These are phyloP conservation scores for Lactifluus echinatus DNA, from an alignment of 768 basidiomycete species.

Conservation along the genomic window DNA sequence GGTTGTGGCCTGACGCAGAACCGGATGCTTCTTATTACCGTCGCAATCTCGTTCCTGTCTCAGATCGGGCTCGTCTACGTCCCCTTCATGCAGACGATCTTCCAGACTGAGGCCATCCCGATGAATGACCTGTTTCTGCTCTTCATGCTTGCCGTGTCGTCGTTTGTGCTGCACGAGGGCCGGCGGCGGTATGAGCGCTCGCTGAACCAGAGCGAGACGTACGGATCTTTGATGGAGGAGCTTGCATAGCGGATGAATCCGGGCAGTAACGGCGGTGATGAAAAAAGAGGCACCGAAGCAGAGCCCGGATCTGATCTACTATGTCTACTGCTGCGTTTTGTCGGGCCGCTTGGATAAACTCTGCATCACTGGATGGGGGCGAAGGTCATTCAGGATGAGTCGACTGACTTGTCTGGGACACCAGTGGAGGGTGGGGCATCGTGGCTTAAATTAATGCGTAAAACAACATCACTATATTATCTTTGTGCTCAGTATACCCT, in stretches of 20 bases:
- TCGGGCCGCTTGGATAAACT: too few relatives aligned
- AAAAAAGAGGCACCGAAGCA: too few relatives aligned
- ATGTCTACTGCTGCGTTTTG: too few relatives aligned
- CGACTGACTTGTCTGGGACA: too few relatives aligned
- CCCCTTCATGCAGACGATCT: slow-evolving; percentile 82
- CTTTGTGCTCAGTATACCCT: too few relatives aligned
- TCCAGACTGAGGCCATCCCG: slow-evolving; percentile 83
- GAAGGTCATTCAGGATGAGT: too few relatives aligned
- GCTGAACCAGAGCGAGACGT: slow-evolving; percentile 45
- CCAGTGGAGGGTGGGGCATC: too few relatives aligned
- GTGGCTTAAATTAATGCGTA: too few relatives aligned
- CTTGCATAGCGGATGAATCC: slow-evolving; percentile 37
- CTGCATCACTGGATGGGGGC: too few relatives aligned
- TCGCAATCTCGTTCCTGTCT: slow-evolving; percentile 75
- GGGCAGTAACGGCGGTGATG: too few relatives aligned
- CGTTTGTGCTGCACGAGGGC: slow-evolving; percentile 66
- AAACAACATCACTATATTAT: too few relatives aligned
- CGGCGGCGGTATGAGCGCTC: slow-evolving; percentile 70
- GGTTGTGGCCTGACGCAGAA: slow-evolving; percentile 79
- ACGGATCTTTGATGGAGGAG: slow-evolving; percentile 45
- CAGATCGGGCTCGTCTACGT: slow-evolving; percentile 86
- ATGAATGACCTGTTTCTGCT: slow-evolving; percentile 62
- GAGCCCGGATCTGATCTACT: too few relatives aligned
- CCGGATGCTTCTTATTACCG: slow-evolving; percentile 82
- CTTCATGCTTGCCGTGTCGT: slow-evolving; percentile 53